Evolutionary conservation across 371 early-diverging fungal species (phyloP).

Genomic region (Mucor lusitanicus): DNA sequence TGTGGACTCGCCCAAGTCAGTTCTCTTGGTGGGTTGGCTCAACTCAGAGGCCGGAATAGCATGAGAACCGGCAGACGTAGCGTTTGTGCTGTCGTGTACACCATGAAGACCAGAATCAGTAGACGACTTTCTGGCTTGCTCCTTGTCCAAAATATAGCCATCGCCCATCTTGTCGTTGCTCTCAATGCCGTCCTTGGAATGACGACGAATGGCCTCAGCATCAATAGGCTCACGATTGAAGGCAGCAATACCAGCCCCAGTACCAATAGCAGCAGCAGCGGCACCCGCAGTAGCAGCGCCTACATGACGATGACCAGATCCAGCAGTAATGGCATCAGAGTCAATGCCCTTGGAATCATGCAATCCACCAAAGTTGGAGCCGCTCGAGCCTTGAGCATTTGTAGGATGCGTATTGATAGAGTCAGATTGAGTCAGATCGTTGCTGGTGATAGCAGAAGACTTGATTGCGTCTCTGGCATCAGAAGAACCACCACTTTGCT

Average conservation of each 20-base stretch:
- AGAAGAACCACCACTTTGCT: background rate
- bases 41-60: background rate
- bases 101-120: background rate
- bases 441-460: background rate
- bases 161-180: background rate
- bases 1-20: background rate
- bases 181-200: background rate
- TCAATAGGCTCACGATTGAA: background rate
- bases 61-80: background rate
- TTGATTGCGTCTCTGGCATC: background rate
- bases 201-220: background rate
- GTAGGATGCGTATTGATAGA: background rate
- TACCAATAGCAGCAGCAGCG: background rate
- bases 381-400: background rate
- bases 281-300: background rate
- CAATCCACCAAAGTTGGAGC: background rate
- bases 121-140: background rate
- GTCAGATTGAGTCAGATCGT: background rate
- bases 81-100: background rate
- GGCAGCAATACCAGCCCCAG: conserved; percentile 6
- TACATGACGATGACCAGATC: background rate
- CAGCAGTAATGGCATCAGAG: background rate
- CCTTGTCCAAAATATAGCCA: background rate
- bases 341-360: conserved; percentile 7
- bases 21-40: background rate